A percentile compares a stretch with the other conserved stretches of the same genome.
These are phyloP conservation scores for Colletotrichum incanum DNA, from an alignment of 2,329 filamentous ascomycete species.

Conservation along the genomic window DNA sequence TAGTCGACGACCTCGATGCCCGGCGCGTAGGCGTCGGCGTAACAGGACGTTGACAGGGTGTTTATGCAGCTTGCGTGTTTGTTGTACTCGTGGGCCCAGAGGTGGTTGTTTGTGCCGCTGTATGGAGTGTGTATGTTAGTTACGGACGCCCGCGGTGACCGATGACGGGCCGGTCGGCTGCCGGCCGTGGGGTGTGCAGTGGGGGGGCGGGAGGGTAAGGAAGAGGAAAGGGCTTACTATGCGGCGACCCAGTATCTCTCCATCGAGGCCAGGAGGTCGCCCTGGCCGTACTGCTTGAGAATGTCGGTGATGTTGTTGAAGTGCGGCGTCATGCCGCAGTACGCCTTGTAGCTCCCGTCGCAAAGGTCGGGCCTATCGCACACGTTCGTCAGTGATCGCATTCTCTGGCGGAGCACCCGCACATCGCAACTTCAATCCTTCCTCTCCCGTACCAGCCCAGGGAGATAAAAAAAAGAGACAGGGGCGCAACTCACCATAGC, in stretches of 20 bases:
- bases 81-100: slow-evolving; percentile 82
- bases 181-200: neutral
- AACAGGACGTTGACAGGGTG: slow-evolving; percentile 77
- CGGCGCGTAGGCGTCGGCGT: slow-evolving; percentile 65
- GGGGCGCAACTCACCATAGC: slow-evolving; percentile 54
- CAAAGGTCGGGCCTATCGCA: slow-evolving; percentile 59
- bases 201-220: slow-evolving; percentile 9
- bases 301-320: slow-evolving; percentile 61
- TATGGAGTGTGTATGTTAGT: slow-evolving; percentile 12
- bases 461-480: too few relatives aligned
- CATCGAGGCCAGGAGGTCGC: slow-evolving; percentile 58
- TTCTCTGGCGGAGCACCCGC: neutral
- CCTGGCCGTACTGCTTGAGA: slow-evolving; percentile 57
- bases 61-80: slow-evolving; percentile 83
- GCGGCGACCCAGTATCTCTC: slow-evolving; percentile 61
- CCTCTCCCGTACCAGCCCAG: neutral
- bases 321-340: slow-evolving; percentile 59
- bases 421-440: neutral
- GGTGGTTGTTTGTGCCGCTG: slow-evolving; percentile 57
- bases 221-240: slow-evolving; percentile 49
- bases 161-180: slow-evolving; percentile 1
- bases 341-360: slow-evolving; percentile 61
- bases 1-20: slow-evolving; percentile 64
- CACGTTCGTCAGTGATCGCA: neutral
- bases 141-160: neutral